These are phyloP conservation scores for Clathrus columnatus DNA, from an alignment of 768 basidiomycete genomes.

Conservation along the genomic window DNA sequence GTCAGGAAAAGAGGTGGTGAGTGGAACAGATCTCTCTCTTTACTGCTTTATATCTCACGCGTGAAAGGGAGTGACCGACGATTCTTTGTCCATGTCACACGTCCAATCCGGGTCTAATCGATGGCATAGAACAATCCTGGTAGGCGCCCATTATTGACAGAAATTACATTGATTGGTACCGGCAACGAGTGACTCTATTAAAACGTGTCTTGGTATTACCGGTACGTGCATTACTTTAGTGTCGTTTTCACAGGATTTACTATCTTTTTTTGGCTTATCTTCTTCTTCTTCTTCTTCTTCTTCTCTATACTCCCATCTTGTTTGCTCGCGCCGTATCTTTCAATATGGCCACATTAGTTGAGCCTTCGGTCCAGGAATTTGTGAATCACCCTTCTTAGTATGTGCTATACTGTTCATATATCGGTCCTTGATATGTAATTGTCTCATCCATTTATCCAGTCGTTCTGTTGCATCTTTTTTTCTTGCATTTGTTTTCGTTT, in stretches of 20 bases:
- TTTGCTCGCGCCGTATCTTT: neutral
- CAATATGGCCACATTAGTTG: constrained; percentile 1
- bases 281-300: neutral
- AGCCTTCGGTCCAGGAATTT: constrained; percentile 1
- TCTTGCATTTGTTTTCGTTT: constrained; percentile 33
- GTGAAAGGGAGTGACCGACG: neutral
- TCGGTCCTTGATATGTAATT: neutral
- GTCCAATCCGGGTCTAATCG: no score
- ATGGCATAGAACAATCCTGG: neutral
- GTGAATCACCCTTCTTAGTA: constrained; percentile 6
- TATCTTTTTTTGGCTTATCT: neutral
- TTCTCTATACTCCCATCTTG: neutral
- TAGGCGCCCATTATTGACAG: no score
- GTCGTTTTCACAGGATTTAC: neutral
- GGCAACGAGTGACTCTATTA: neutral
- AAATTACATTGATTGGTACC: no score
- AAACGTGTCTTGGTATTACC: neutral
- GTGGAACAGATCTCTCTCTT: neutral
- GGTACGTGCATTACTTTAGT: neutral
- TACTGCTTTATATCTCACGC: neutral
- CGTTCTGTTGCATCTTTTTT: constrained; percentile 31
- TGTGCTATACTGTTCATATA: neutral
- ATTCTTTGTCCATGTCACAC: neutral
- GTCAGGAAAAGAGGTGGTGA: neutral
- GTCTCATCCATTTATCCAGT: constrained; percentile 18